Evolutionary conservation across 2,329 filamentous ascomycete genomes (phyloP).

Genomic region (Microsporum canis): DNA sequence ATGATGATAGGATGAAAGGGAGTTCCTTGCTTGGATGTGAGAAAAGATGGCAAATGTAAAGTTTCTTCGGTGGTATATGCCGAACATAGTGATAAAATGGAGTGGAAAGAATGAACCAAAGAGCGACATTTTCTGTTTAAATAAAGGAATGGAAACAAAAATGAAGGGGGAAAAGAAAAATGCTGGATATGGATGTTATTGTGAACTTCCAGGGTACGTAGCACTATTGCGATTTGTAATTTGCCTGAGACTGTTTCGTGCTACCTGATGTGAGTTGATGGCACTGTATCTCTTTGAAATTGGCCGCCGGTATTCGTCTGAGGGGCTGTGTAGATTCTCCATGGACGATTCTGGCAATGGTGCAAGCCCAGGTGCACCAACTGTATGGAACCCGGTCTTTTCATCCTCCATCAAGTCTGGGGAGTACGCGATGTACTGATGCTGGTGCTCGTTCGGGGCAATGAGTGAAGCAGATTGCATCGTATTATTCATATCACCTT

Average conservation of each 20-base stretch:
- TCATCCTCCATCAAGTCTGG: background rate
- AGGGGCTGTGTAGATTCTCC: background rate
- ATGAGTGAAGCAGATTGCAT: background rate
- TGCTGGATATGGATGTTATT: background rate
- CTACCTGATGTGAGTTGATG: background rate
- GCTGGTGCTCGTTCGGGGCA: background rate
- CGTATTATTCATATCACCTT: background rate
- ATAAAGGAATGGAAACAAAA: background rate
- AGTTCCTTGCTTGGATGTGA: background rate
- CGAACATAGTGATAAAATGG: background rate
- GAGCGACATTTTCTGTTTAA: background rate
- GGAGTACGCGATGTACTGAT: background rate
- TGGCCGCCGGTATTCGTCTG: background rate
- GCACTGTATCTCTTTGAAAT: background rate
- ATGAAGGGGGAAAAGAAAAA: background rate
- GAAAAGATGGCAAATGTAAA: background rate
- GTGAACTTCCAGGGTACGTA: background rate
- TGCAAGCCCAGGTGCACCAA: background rate
- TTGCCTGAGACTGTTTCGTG: conserved; percentile 1
- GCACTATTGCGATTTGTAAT: background rate
- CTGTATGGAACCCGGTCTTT: background rate
- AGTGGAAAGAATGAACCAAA: background rate
- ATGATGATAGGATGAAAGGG: background rate
- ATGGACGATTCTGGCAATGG: background rate
- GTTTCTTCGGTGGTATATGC: background rate